Conservation (phyloP, 2,329 filamentous ascomycete species). For the Fusarium brachygibbosum region DNA sequence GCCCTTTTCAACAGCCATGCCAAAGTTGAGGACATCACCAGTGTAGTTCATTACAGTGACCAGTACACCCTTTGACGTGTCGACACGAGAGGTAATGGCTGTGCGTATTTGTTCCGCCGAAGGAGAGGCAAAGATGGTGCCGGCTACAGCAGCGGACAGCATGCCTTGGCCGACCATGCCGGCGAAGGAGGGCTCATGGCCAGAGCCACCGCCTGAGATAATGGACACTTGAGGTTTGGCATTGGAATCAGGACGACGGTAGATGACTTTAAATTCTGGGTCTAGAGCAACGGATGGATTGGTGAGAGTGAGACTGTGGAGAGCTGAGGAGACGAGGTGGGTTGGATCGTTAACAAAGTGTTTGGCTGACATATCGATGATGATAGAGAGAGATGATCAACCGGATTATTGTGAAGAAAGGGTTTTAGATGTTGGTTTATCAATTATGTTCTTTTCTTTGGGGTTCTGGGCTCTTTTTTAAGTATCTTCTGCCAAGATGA, state of each 20-base stretch:
- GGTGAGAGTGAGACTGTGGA: conserved; percentile 81
- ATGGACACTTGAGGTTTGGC: conserved; percentile 78
- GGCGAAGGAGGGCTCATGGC: conserved; percentile 90
- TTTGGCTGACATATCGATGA: conserved; percentile 69
- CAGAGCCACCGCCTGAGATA: conserved; percentile 88
- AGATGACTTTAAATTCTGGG: conserved; percentile 84
- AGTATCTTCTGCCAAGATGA: conserved; percentile 12
- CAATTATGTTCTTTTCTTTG: neutral
- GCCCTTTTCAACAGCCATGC: conserved; percentile 93
- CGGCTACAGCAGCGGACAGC: conserved; percentile 84
- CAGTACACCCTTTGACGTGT: conserved; percentile 79
- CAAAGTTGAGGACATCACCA: conserved; percentile 90
- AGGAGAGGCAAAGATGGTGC: conserved; percentile 88
- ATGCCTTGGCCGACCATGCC: conserved; percentile 87
- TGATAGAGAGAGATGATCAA: conserved; percentile 7
- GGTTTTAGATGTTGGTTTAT: neutral
- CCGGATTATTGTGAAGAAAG: conserved; percentile 1
- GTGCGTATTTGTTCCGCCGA: conserved; percentile 84
- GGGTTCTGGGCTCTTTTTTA: neutral
- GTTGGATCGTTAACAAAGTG: conserved; percentile 91
- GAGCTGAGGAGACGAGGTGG: conserved; percentile 81
- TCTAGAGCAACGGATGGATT: conserved; percentile 89
- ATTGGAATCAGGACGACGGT: conserved; percentile 70
- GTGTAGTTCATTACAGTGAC: conserved; percentile 98
- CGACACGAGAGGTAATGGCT: conserved; percentile 80